Evolutionary conservation across 1,139 yeast species (phyloP).

Genomic region (Zygosaccharomyces pseudobailii): DNA sequence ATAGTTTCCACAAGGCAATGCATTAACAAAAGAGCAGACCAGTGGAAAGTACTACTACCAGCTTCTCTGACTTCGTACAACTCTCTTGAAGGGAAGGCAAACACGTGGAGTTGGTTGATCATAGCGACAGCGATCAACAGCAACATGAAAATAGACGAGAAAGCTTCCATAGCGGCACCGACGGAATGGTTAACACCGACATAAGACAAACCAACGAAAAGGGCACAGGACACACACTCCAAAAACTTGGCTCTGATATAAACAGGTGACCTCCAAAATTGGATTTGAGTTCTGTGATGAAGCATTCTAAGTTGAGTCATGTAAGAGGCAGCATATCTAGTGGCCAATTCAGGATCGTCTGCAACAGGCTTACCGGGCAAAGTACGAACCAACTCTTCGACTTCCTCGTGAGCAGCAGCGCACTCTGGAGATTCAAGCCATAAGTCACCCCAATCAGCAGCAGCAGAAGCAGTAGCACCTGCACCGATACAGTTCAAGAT

Average conservation of each 20-base stretch:
- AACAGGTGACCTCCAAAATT: constrained; percentile 49
- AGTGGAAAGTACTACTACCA: constrained; percentile 59
- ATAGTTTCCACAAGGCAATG: constrained; percentile 43
- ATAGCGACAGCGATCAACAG: constrained; percentile 48
- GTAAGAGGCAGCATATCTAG: constrained; percentile 38
- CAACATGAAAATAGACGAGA: constrained; percentile 55
- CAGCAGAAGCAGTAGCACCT: constrained; percentile 55
- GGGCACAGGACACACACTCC: constrained; percentile 45
- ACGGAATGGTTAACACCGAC: constrained; percentile 38
- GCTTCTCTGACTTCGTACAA: constrained; percentile 59
- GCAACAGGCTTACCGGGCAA: constrained; percentile 26
- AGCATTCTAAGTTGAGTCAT: constrained; percentile 41
- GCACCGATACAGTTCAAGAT: constrained; percentile 62
- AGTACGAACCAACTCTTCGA: constrained; percentile 34
- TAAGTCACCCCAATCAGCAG: constrained; percentile 44
- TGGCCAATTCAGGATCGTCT: constrained; percentile 32
- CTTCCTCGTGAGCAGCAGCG: constrained; percentile 36
- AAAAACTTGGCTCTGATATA: constrained; percentile 46
- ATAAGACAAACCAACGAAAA: constrained; percentile 52
- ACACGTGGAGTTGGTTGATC: constrained; percentile 53
- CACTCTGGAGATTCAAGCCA: constrained; percentile 45
- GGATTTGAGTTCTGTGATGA: constrained; percentile 39
- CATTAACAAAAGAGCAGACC: constrained; percentile 43
- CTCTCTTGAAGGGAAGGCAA: constrained; percentile 44
- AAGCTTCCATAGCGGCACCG: constrained; percentile 46